Percentiles rank a stretch among this genome's conserved stretches.
phyloP scores from a whole-genome alignment of 495 filamentous ascomycete species.

The Tuber aestivum region DNA sequence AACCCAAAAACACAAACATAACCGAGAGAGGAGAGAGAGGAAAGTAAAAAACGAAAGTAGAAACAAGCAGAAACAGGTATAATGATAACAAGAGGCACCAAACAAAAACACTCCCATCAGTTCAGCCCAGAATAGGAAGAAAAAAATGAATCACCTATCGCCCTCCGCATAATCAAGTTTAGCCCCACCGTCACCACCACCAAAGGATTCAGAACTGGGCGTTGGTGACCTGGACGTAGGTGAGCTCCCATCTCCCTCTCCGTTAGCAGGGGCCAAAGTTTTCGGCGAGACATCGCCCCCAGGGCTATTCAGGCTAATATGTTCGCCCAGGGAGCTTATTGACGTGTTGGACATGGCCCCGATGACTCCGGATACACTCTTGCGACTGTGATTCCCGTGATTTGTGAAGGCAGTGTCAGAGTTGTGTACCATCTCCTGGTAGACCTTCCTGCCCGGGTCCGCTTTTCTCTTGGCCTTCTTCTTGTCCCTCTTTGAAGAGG shows the following conservation, averaged over 20 bases:
- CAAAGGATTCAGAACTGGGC: slow-evolving; percentile 17
- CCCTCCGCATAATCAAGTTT: neutral
- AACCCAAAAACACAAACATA: slow-evolving; percentile 2
- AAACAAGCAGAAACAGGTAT: neutral
- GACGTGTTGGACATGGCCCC: slow-evolving; percentile 34
- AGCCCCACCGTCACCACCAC: neutral
- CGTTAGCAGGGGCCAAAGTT: slow-evolving; percentile 13
- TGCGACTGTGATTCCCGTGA: slow-evolving; percentile 34
- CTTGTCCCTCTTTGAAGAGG: slow-evolving; percentile 80
- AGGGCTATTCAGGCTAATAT: slow-evolving; percentile 2
- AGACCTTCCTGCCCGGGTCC: slow-evolving; percentile 71
- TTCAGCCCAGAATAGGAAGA: neutral
- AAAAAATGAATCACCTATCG: neutral
- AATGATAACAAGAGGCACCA: neutral
- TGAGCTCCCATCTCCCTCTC: slow-evolving; percentile 10
- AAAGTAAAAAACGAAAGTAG: neutral
- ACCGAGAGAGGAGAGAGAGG: neutral
- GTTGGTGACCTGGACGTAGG: slow-evolving; percentile 30
- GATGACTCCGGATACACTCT: slow-evolving; percentile 26
- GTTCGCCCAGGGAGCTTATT: slow-evolving; percentile 28
- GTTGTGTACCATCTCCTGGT: slow-evolving; percentile 66
- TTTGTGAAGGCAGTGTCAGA: slow-evolving; percentile 24
- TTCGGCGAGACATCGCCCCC: slow-evolving; percentile 26
- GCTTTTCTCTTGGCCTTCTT: slow-evolving; percentile 82
- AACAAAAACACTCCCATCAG: neutral